phyloP scores from a whole-genome alignment of 495 filamentous ascomycete species.

The Aspergillus nanangensis region DNA sequence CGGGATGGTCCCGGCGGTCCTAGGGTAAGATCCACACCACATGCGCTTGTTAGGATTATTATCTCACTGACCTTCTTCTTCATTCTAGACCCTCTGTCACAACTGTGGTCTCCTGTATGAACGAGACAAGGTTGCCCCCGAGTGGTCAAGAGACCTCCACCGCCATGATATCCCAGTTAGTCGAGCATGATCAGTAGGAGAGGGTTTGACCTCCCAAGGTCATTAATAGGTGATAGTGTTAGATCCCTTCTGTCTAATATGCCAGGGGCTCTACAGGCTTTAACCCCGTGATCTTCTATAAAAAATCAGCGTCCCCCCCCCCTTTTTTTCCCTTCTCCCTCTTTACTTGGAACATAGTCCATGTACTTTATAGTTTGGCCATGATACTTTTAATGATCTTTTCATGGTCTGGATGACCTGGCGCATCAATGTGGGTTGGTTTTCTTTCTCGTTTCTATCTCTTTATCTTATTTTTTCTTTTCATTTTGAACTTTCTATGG shows the following conservation, averaged over 20 bases:
- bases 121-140: slow-evolving; percentile 76
- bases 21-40: slow-evolving; percentile 57
- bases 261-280: background rate
- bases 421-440: slow-evolving; percentile 8
- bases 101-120: slow-evolving; percentile 91
- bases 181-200: slow-evolving; percentile 13
- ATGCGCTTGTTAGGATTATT: background rate
- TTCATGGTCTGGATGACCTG: slow-evolving; percentile 13
- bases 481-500: background rate
- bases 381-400: slow-evolving; percentile 24
- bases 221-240: background rate
- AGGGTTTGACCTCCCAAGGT: background rate
- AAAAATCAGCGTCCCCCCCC: no score
- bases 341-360: slow-evolving; percentile 12
- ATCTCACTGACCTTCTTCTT: slow-evolving; percentile 5
- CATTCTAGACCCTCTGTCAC: slow-evolving; percentile 74
- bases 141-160: slow-evolving; percentile 79
- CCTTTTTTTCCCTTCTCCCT: slow-evolving; percentile 1
- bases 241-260: no score
- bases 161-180: slow-evolving; percentile 46
- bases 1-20: slow-evolving; percentile 83
- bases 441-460: slow-evolving; percentile 1
- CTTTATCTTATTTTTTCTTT: slow-evolving; percentile 3
- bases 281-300: no score
- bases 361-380: slow-evolving; percentile 17